Base-by-base conservation (phyloP, 1,284 basidiomycete species). In the Volvariella surrecta region DNA sequence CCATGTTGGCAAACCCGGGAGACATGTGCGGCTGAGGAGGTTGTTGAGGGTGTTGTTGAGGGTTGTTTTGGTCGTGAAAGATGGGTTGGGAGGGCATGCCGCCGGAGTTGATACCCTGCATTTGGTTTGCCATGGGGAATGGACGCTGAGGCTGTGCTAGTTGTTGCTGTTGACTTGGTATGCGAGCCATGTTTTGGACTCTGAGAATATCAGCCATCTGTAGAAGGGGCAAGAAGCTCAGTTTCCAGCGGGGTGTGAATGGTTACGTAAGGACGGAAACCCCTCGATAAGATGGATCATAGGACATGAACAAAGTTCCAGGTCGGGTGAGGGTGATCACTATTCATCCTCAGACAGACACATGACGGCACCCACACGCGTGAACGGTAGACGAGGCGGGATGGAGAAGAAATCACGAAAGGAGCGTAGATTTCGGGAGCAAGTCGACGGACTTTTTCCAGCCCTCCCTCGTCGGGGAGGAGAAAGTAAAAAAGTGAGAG, bases 151-250 rank as follows among this genome's bases (percentile, higher is more conserved):
- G 51, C 39, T 68, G 69, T 46, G 60, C 61, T 43, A 64, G 48
- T 39, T 60, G 62, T 43, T 65, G 61, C 24, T 62, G 58, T 47
- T 64, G 63, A 46, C 58, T 52, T 54, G 64, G 64, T 13, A 52
- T 48, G 52, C 63, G 70, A 42, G 64, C 56, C 46, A 61, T 56
- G 48, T 50, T 56, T 48, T 71, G 68, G 45, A 51, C 66, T 50
- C 70, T 69, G 45, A 76, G 49, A 42, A 76, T 54, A 40, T 76
- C 70, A 47, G 68, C 56, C 61, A 78, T 63, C 74, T 79, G 43
- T 41, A 50, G 44, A 39, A 52, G 46, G 37, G 49, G 51, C 43
- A 51, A 54, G 49, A 54, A 11, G 24, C 11, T 11, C 6, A 11
- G 6, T 28, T 28, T 28, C 52, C 45, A 46, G 39, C 16, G 43